Evolutionary conservation across 1,139 yeast genomes (phyloP).

Genomic region (Debaryomyces fabryi): DNA sequence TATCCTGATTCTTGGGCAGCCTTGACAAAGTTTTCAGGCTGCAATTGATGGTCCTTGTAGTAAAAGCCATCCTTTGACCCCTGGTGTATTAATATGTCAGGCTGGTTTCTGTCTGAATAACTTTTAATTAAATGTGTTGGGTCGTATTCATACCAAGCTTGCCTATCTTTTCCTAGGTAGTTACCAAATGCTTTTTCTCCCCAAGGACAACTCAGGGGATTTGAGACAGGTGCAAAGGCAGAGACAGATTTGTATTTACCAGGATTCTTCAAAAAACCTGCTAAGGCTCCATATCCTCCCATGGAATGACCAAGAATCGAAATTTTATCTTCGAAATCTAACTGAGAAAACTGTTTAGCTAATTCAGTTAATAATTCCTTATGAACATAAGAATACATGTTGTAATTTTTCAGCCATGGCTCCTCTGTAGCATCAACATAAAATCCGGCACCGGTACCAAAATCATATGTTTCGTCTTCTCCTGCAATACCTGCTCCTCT

Average conservation of each 20-base stretch:
- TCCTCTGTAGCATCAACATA: constrained; percentile 80
- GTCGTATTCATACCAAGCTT: constrained; percentile 73
- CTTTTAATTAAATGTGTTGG: constrained; percentile 71
- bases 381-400: constrained; percentile 84
- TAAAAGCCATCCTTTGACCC: constrained; percentile 80
- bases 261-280: constrained; percentile 74
- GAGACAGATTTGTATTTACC: constrained; percentile 78
- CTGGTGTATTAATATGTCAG: constrained; percentile 77
- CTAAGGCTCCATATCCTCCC: constrained; percentile 96
- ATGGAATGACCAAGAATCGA: constrained; percentile 93
- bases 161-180: constrained; percentile 67
- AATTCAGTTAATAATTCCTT: constrained; percentile 65
- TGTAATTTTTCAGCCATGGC: constrained; percentile 73
- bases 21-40: constrained; percentile 71
- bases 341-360: constrained; percentile 45
- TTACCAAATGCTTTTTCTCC: constrained; percentile 81
- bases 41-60: constrained; percentile 60
- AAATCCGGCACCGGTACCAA: constrained; percentile 96
- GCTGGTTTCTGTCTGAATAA: constrained; percentile 51
- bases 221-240: constrained; percentile 89
- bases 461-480: constrained; percentile 84
- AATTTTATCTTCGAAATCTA: constrained; percentile 57
- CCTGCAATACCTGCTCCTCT: constrained; percentile 86
- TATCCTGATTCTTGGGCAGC: constrained; percentile 64
- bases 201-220: constrained; percentile 78